These are phyloP conservation scores for Rutstroemia sp. DNA, from an alignment of 2,329 filamentous ascomycete species.

Conservation along the genomic window DNA sequence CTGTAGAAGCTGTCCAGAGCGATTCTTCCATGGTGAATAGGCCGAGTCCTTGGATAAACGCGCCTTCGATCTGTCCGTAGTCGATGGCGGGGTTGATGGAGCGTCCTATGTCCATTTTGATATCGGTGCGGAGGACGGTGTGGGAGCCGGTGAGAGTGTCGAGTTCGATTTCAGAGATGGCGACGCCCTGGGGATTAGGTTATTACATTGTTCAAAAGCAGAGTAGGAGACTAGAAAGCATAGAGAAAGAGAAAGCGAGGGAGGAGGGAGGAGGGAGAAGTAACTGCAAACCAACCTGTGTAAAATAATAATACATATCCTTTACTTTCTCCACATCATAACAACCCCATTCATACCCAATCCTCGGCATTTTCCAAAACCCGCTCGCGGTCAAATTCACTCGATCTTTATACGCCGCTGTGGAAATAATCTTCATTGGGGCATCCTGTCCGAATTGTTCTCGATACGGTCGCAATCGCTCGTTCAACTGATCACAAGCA, in stretches of 20 bases:
- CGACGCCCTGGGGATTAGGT: constrained; percentile 61
- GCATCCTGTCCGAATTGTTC: constrained; percentile 70
- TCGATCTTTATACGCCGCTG: constrained; percentile 88
- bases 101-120: constrained; percentile 93
- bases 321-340: constrained; percentile 61
- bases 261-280: no score
- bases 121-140: constrained; percentile 81
- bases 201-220: neutral
- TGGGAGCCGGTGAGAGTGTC: constrained; percentile 91
- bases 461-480: constrained; percentile 73
- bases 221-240: neutral
- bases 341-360: constrained; percentile 84
- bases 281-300: constrained; percentile 43
- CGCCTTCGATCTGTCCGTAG: constrained; percentile 78
- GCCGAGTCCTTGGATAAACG: constrained; percentile 73
- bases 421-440: constrained; percentile 78
- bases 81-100: constrained; percentile 65
- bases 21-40: constrained; percentile 73
- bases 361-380: constrained; percentile 93
- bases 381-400: constrained; percentile 90
- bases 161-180: constrained; percentile 84
- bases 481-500: constrained; percentile 81
- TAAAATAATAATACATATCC: constrained; percentile 95
- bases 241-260: no score
- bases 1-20: constrained; percentile 50